These are phyloP conservation scores for Talaromyces sp. DNA, from an alignment of 2,329 filamentous ascomycete species.

Conservation along the genomic window DNA sequence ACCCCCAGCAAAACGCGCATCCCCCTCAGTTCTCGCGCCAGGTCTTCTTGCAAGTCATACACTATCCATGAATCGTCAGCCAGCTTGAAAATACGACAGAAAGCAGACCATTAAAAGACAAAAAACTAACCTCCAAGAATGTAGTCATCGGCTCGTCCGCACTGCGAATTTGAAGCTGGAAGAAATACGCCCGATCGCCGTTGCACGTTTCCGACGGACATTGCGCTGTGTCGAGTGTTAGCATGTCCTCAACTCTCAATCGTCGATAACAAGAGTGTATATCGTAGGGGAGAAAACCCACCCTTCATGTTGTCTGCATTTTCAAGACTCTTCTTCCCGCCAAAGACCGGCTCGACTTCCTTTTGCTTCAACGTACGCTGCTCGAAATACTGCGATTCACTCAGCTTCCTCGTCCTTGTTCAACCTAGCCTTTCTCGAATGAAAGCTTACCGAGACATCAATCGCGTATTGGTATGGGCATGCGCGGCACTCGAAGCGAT, in stretches of 20 bases:
- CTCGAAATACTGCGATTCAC: slow-evolving; percentile 59
- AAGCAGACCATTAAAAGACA: neutral
- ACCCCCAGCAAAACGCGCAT: neutral
- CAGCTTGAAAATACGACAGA: neutral
- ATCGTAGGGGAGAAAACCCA: slow-evolving; percentile 27
- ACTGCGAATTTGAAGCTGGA: slow-evolving; percentile 94
- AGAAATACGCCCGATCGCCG: slow-evolving; percentile 83
- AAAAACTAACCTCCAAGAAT: slow-evolving; percentile 70
- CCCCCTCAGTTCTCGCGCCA: slow-evolving; percentile 37
- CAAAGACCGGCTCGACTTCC: slow-evolving; percentile 84
- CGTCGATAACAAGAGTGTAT: neutral
- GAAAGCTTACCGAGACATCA: slow-evolving; percentile 46
- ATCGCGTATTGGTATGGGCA: slow-evolving; percentile 90
- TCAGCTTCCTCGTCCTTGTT: neutral
- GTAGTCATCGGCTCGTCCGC: slow-evolving; percentile 98
- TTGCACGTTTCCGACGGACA: slow-evolving; percentile 77
- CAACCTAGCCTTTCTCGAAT: neutral
- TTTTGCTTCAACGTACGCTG: slow-evolving; percentile 75
- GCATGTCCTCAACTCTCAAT: neutral
- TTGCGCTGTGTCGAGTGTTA: slow-evolving; percentile 52
- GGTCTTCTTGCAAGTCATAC: slow-evolving; percentile 40
- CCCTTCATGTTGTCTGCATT: slow-evolving; percentile 77
- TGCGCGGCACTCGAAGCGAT: slow-evolving; percentile 90
- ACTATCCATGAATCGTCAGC: slow-evolving; percentile 24
- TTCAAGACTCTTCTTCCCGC: slow-evolving; percentile 81